Evolutionary conservation across 768 basidiomycete species (phyloP), one percentile per base, ranked within the genome.

Genomic region (Mycena rebaudengoi): DNA sequence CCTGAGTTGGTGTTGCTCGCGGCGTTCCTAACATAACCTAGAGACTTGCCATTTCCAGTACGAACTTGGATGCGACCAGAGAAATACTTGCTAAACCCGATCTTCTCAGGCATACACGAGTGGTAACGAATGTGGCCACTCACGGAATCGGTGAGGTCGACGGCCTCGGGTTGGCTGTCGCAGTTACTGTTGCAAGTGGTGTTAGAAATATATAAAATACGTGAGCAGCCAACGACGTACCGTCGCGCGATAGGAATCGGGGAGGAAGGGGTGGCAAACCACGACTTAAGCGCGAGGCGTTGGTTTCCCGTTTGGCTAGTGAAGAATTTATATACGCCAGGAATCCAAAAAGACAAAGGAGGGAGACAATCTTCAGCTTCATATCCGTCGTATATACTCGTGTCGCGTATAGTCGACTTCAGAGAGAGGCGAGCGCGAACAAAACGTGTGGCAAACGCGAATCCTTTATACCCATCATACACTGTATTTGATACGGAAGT

Each of bases 221-320:
- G 13, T 39, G 6, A 16, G 29, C 26, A 12, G 28, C 18, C 39
- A 43, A 45, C 16, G 21, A 44, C 29, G 30, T 29, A 67, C 61
- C 51, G 3, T 29, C 30, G 23, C 60, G 61, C 28, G 5, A 20
- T 23, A 52, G 32, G 46, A 51, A 60, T 23, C 48, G 46, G 2
- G 66, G 66, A 26, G 62, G 66, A 28, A 68, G 62, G 7, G 59
- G 66, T 8, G 62, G 58, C 14, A 68, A 44, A 16, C 66, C 66
- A 20, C 62, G 62, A 12, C 55, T 56, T 20, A 68, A n/a, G 5
- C 66, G 58, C 7, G 58, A 64, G 21, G 62, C 66, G 40, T 68
- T 68, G 3, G 66, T 68, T 41, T 68, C 66, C n/a, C n/a, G n/a
- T 52, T 64, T 68, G 10, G 29, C 53, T 25, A 37, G 25, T 18